Percentiles rank a stretch among this genome's conserved stretches.
Conservation (phyloP, 2,329 filamentous ascomycete genomes). For the Trichophyton mentagrophytes region DNA sequence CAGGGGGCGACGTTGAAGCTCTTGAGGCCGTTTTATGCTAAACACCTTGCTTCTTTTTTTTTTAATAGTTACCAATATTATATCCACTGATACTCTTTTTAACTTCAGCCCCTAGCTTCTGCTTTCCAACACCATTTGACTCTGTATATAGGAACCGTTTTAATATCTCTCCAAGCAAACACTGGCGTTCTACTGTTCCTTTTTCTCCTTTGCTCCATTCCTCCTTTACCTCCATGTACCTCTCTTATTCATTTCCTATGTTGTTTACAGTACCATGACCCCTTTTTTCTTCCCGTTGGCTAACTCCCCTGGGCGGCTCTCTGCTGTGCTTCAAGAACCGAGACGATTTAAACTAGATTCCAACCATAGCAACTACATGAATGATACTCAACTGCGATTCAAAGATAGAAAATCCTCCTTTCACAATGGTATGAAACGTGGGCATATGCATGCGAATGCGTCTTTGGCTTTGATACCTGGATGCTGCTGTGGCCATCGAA, state of each 20-base stretch:
- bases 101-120: no score
- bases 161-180: neutral
- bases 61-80: neutral
- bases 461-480: no score
- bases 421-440: neutral
- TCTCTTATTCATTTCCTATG: neutral
- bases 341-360: neutral
- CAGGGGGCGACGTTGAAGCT: constrained; percentile 35
- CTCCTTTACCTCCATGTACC: neutral
- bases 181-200: neutral
- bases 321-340: neutral
- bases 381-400: neutral
- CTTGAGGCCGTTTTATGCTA: constrained; percentile 30
- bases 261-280: neutral
- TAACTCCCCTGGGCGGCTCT: neutral
- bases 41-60: constrained; percentile 6
- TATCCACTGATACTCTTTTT: no score
- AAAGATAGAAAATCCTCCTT: neutral
- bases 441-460: no score
- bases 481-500: no score
- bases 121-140: no score
- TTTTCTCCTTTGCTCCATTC: neutral
- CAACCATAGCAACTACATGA: neutral
- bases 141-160: neutral
- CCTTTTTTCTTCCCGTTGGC: neutral